phyloP scores from a whole-genome alignment of 352 stramenopile genomes.

The Globisporangium nunn region DNA sequence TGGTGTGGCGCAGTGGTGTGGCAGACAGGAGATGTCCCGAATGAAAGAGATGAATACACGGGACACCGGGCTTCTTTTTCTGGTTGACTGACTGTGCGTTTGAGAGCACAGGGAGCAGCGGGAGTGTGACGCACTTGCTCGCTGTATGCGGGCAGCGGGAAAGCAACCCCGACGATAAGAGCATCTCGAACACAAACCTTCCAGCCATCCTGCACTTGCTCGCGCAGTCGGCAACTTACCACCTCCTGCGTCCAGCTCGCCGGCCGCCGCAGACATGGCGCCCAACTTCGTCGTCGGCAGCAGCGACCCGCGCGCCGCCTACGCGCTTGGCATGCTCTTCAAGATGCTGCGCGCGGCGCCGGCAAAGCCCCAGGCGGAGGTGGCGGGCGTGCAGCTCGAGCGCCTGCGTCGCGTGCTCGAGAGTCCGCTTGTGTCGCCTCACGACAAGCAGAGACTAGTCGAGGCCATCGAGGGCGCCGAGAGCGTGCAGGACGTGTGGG shows the following conservation, averaged over 20 bases:
- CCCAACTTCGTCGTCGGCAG: slow-evolving; percentile 4
- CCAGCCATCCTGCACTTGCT: background rate
- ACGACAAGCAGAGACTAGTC: slow-evolving; percentile 11
- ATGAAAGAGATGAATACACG: background rate
- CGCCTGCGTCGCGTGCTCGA: slow-evolving; percentile 13
- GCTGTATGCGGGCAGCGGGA: background rate
- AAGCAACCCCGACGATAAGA: background rate
- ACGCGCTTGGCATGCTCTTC: slow-evolving; percentile 28
- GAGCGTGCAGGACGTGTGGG: slow-evolving; percentile 8
- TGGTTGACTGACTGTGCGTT: background rate
- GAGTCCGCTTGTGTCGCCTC: slow-evolving; percentile 4
- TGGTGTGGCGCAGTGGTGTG: background rate
- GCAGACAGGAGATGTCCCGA: background rate
- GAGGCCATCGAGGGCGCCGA: slow-evolving; percentile 13
- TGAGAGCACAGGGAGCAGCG: background rate
- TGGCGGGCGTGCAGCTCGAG: slow-evolving; percentile 6
- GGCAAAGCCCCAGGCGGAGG: background rate
- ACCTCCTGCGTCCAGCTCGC: background rate
- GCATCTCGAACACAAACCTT: background rate
- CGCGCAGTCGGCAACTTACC: background rate
- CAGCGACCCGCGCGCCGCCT: slow-evolving; percentile 22
- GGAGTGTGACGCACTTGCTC: background rate
- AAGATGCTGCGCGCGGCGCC: slow-evolving; percentile 11
- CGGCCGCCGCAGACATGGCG: slow-evolving; percentile 3
- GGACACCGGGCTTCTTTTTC: background rate